phyloP scores from a whole-genome alignment of 2,329 filamentous ascomycete genomes.

The Fusarium floridanum region DNA sequence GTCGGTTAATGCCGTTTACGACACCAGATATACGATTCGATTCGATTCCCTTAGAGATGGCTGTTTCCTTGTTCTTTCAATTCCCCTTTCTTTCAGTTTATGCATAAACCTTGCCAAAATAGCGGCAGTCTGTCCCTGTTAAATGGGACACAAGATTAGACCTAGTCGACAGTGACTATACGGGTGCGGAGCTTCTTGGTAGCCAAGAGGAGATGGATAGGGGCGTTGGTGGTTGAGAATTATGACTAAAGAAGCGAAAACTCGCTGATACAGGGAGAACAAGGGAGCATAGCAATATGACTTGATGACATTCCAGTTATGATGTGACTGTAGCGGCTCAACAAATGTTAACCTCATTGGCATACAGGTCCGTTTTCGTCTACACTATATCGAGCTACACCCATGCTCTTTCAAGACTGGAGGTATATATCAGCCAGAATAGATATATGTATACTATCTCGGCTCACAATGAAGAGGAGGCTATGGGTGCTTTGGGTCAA shows the following conservation, averaged over 20 bases:
- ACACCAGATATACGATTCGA: slow-evolving; percentile 29
- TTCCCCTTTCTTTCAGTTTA: slow-evolving; percentile 11
- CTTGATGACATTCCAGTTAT: slow-evolving; percentile 14
- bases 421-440: not conserved
- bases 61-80: slow-evolving; percentile 14
- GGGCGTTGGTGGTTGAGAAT: slow-evolving; percentile 37
- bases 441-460: not conserved
- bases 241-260: slow-evolving; percentile 2
- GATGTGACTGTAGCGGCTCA: not conserved
- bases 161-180: slow-evolving; percentile 15
- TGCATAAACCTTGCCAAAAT: slow-evolving; percentile 20
- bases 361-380: not conserved
- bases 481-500: not conserved
- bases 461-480: not conserved
- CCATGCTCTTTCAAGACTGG: not conserved
- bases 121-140: slow-evolving; percentile 14
- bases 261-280: not conserved
- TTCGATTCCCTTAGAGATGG: slow-evolving; percentile 26
- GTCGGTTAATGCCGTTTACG: slow-evolving; percentile 31
- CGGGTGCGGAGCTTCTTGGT: slow-evolving; percentile 8
- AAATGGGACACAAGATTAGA: slow-evolving; percentile 23
- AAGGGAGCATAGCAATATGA: slow-evolving; percentile 31
- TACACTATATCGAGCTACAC: not conserved
- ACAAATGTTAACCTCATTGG: not conserved
- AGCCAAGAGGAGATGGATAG: slow-evolving; percentile 14